Evolutionary conservation across 768 basidiomycete genomes (phyloP).

Genomic region (Mycena galopus): DNA sequence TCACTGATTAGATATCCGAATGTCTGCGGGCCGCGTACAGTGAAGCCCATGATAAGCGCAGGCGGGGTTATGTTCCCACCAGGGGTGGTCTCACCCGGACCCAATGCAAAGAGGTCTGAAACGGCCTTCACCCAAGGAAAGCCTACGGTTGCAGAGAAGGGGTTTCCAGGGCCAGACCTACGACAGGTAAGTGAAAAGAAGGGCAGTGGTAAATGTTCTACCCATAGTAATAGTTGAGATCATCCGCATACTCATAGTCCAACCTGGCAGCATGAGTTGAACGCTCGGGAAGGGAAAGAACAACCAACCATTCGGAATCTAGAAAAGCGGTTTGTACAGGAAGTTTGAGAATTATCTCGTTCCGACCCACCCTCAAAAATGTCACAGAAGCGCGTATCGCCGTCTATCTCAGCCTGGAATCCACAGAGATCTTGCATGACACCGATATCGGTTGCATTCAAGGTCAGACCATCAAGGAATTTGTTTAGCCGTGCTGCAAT

Average conservation of each 20-base stretch:
- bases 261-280: background rate
- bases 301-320: slow-evolving; percentile 54
- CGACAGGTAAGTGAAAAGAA: background rate
- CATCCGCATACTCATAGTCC: slow-evolving; percentile 59
- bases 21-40: slow-evolving; percentile 41
- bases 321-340: background rate
- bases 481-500: slow-evolving; percentile 53
- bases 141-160: slow-evolving; percentile 53
- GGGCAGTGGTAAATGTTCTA: slow-evolving; percentile 13
- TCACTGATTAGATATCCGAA: background rate
- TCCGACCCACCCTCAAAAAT: slow-evolving; percentile 49
- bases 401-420: slow-evolving; percentile 52
- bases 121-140: slow-evolving; percentile 57
- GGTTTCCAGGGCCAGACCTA: slow-evolving; percentile 61
- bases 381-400: slow-evolving; percentile 56
- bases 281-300: background rate
- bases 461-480: slow-evolving; percentile 50
- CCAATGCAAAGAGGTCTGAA: slow-evolving; percentile 50
- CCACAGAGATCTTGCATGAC: slow-evolving; percentile 61
- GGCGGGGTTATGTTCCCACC: slow-evolving; percentile 52
- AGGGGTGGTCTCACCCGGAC: slow-evolving; percentile 42
- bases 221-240: slow-evolving; percentile 63
- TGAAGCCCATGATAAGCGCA: slow-evolving; percentile 58
- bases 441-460: slow-evolving; percentile 53
- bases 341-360: background rate